Conservation (phyloP, 1,139 yeast genomes). For the Candida sanyaensis region DNA sequence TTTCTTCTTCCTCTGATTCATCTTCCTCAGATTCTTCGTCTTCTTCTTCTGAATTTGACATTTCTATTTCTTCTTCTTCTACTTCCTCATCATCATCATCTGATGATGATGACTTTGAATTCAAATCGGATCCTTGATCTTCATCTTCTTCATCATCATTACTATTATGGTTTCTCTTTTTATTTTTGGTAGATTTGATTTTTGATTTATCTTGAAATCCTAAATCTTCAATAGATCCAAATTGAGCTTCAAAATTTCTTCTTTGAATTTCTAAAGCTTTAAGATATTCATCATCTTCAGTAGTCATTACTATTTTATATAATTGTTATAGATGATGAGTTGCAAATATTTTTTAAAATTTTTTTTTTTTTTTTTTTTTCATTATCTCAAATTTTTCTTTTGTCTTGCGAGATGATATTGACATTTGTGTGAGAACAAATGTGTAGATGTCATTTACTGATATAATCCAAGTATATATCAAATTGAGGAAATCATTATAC, state of each 20-base stretch:
- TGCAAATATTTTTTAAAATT: background rate
- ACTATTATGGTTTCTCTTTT: background rate
- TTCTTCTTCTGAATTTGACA: conserved; percentile 7
- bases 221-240: conserved; percentile 60
- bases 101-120: conserved; percentile 16
- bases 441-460: too few species aligned
- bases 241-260: conserved; percentile 66
- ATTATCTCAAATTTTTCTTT: background rate
- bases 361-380: background rate
- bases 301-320: conserved; percentile 16
- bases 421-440: too few species aligned
- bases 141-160: conserved; percentile 13
- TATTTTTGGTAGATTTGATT: conserved; percentile 10
- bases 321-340: background rate
- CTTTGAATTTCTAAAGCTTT: conserved; percentile 57
- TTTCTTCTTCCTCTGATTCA: conserved; percentile 14
- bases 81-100: conserved; percentile 22
- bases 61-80: conserved; percentile 15
- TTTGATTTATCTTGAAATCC: conserved; percentile 61
- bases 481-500: too few species aligned
- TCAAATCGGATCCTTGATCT: conserved; percentile 6
- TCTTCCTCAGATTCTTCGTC: conserved; percentile 14
- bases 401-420: background rate
- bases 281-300: conserved; percentile 43
- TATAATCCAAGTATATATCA: too few species aligned